These are phyloP conservation scores for Neolentinus lepideus DNA, from an alignment of 1,284 basidiomycete species.

Conservation along the genomic window DNA sequence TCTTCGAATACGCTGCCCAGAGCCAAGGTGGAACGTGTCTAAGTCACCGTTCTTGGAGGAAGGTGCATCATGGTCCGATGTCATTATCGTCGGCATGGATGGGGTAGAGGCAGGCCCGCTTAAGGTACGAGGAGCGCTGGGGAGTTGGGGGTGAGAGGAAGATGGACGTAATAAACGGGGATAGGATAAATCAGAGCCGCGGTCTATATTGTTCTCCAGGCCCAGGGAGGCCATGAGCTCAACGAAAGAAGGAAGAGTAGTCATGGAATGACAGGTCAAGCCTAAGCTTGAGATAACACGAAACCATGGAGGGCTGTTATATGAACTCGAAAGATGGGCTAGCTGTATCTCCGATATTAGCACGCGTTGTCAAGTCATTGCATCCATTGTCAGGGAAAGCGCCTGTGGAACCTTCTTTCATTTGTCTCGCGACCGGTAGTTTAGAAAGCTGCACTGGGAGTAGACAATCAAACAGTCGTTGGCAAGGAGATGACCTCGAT, in stretches of 20 bases:
- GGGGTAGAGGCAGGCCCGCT: slow-evolving; percentile 18
- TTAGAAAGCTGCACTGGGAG: not conserved
- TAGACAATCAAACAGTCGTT: not conserved
- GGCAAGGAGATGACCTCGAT: slow-evolving; percentile 1
- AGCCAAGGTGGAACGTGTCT: slow-evolving; percentile 17
- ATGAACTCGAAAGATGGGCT: not conserved
- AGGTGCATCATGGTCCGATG: slow-evolving; percentile 34
- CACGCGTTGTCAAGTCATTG: slow-evolving; percentile 1
- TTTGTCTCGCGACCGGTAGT: not conserved
- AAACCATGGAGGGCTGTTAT: not conserved
- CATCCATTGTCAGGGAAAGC: slow-evolving; percentile 1
- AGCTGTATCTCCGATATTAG: not conserved
- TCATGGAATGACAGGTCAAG: slow-evolving; percentile 27
- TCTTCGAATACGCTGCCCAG: slow-evolving; percentile 29
- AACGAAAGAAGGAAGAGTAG: slow-evolving; percentile 74
- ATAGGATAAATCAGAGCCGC: slow-evolving; percentile 29
- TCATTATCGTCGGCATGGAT: slow-evolving; percentile 27
- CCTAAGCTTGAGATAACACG: not conserved
- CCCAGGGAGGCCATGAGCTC: slow-evolving; percentile 78
- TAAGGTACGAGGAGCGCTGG: slow-evolving; percentile 8
- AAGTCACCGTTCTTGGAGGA: slow-evolving; percentile 21
- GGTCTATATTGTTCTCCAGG: slow-evolving; percentile 35
- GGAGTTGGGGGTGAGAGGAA: slow-evolving; percentile 16
- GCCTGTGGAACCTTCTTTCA: not conserved
- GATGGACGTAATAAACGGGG: slow-evolving; percentile 27